Evolutionary conservation across 2,329 filamentous ascomycete genomes (phyloP).

Genomic region (Aspergillus piperis): DNA sequence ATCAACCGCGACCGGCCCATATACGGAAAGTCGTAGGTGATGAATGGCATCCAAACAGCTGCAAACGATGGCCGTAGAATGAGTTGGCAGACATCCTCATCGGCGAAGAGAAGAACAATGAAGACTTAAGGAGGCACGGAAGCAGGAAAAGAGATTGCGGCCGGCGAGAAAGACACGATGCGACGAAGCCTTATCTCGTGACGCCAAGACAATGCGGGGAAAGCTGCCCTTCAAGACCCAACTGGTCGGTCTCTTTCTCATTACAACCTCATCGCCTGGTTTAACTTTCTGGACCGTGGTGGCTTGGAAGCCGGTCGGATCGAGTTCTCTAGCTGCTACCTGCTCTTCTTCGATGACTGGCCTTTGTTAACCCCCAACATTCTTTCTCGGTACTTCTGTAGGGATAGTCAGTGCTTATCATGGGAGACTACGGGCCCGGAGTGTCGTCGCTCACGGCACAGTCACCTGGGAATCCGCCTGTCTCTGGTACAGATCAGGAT

Average conservation of each 20-base stretch:
- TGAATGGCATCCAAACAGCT: no score
- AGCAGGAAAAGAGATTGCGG: background rate
- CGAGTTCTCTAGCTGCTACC: no score
- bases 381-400: background rate
- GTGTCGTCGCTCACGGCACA: constrained; percentile 13
- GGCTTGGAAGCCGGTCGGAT: background rate
- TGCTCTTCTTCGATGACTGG: background rate
- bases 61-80: no score
- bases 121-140: no score
- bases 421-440: constrained; percentile 33
- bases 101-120: no score
- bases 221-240: background rate
- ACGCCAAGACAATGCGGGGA: background rate
- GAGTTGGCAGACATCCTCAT: no score
- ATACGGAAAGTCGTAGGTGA: no score
- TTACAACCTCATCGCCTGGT: background rate
- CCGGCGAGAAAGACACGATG: background rate
- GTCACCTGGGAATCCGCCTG: constrained; percentile 13
- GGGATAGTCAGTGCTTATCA: constrained; percentile 12
- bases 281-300: background rate
- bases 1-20: no score
- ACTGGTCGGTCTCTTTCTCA: background rate
- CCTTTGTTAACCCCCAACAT: background rate
- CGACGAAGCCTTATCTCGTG: background rate
- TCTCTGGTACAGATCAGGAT: constrained; percentile 18